Base-by-base conservation (phyloP, 345 rosid genomes). In the Lepidium africanum region DNA sequence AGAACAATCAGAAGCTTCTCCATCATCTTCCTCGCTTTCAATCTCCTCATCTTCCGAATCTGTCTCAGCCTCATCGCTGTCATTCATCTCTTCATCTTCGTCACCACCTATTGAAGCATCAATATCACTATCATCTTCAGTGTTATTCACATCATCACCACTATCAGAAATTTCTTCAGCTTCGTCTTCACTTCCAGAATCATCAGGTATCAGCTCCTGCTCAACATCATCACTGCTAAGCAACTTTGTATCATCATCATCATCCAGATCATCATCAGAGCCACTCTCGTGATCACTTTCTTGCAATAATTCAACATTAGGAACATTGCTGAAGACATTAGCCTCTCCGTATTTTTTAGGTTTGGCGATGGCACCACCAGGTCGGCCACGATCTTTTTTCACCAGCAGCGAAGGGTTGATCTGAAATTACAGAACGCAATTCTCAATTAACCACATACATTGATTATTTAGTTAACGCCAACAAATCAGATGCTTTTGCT, bases 371-470 rank as follows among this genome's bases (percentile, higher is more conserved):
- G 91, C 82, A 64, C 88, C 83, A 65, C 50, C 70, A 14, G 90
- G 91, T 45, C 97, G 92, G 38, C 99, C 99, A 46, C 97, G 87
- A 76, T 94, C 99, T 80, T 94, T 94, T 79, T 91, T 94, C 70
- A 87, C 83, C 53, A 94, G 83, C 76, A 94, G 84, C 10, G 95
- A 82, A 45, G 99, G 99, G 69, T 92, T 91, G 63, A 94, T 69
- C 99, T 94, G 67, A 60, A 67, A 64, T 57, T 41, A 73, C 53
- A 41, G 19, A 72, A 59, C 13, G 6, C 33, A 46, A 45, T 47
- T 48, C 9, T 37, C 6, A 2, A 41, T 32, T 57, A 38, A 73
- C 46, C 62, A 25, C 25, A 59, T 15, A 56, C 46, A 62, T 21
- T 6, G 7, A 71, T 32, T 41, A 38, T 32, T 39, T 36, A 36